Percentiles rank a stretch among this genome's conserved stretches.
Conservation (phyloP, 305 asterid species). For the Fraxinus platypoda region DNA sequence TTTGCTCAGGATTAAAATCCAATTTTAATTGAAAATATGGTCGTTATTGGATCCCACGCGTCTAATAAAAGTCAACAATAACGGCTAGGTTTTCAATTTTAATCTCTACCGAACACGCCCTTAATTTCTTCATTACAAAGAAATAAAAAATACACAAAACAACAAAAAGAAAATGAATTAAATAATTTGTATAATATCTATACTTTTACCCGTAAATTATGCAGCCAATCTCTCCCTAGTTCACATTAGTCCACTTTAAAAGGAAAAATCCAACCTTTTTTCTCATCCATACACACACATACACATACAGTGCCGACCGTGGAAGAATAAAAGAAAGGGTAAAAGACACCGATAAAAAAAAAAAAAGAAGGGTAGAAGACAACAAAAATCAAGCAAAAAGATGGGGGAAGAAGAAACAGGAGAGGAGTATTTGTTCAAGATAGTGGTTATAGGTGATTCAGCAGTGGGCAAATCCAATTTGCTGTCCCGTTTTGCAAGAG, state of each 20-base stretch:
- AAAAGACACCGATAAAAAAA: no score
- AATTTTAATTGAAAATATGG: no score
- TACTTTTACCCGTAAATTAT: slow-evolving; percentile 17
- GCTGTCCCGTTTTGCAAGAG: slow-evolving; percentile 66
- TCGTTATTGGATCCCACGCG: no score
- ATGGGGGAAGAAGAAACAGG: slow-evolving; percentile 51
- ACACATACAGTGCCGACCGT: not conserved
- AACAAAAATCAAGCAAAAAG: not conserved
- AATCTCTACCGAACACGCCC: no score
- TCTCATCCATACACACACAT: not conserved
- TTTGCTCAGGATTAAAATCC: no score
- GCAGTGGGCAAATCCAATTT: slow-evolving; percentile 73
- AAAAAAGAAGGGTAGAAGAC: not conserved
- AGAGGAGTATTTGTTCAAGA: slow-evolving; percentile 68
- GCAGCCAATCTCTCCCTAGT: slow-evolving; percentile 3
- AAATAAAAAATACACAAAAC: not conserved
- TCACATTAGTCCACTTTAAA: slow-evolving; percentile 7
- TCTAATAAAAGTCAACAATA: no score
- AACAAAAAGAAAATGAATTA: no score
- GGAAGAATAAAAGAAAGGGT: no score
- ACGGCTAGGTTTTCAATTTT: no score
- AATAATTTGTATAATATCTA: not conserved
- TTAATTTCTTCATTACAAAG: no score
- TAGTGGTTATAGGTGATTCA: slow-evolving; percentile 70
- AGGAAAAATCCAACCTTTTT: slow-evolving; percentile 14